A percentile compares a stretch with the other conserved stretches of the same genome.
Conservation (phyloP, 2,329 filamentous ascomycete species). For the Aspergillus japonicus region DNA sequence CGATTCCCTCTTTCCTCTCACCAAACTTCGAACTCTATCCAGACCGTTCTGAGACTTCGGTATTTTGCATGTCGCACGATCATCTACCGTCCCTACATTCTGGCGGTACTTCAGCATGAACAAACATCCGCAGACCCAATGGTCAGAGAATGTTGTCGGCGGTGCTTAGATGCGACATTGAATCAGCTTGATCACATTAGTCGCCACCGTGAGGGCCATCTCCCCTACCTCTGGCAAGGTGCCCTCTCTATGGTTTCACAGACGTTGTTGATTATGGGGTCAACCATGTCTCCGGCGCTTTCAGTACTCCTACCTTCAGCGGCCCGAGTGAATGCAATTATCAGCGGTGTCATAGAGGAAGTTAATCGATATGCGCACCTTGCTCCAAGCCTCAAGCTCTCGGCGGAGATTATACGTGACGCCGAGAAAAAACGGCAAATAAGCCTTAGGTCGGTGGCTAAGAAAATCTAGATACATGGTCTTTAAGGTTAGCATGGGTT, state of each 20-base stretch:
- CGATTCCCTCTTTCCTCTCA: constrained; percentile 73
- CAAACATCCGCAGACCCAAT: constrained; percentile 67
- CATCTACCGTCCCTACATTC: constrained; percentile 79
- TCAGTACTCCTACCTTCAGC: constrained; percentile 61
- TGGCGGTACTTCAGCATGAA: constrained; percentile 76
- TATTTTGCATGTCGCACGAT: constrained; percentile 86
- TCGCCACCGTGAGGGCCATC: constrained; percentile 77
- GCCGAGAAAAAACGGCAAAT: constrained; percentile 69
- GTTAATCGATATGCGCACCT: constrained; percentile 72
- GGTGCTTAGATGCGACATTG: constrained; percentile 76
- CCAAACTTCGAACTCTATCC: constrained; percentile 69
- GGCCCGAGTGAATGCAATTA: constrained; percentile 67
- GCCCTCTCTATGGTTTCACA: constrained; percentile 81
- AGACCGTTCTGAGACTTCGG: constrained; percentile 73
- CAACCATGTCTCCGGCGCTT: constrained; percentile 74
- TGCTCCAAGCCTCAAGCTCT: constrained; percentile 71
- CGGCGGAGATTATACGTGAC: constrained; percentile 78
- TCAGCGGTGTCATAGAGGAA: constrained; percentile 73
- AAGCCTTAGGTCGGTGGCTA: constrained; percentile 23
- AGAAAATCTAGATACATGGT: not conserved
- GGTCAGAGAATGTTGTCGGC: constrained; percentile 75
- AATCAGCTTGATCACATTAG: constrained; percentile 76
- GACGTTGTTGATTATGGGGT: constrained; percentile 78
- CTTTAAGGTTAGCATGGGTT: no score
- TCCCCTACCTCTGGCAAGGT: constrained; percentile 84